Conservation (phyloP, 257 asterid species). For the Nicotiana benthamiana region DNA sequence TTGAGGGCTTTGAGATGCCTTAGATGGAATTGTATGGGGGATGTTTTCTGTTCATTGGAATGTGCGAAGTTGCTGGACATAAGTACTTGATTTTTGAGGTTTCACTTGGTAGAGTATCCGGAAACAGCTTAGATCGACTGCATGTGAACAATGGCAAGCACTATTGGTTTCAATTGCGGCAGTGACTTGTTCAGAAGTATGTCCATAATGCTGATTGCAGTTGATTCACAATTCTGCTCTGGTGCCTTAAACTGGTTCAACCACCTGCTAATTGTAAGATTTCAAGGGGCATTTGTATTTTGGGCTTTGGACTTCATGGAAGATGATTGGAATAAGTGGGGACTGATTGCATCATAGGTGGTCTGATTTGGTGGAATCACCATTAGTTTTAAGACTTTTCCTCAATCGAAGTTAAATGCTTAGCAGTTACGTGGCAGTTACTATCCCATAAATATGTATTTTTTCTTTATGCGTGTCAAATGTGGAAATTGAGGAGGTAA, state of each 20-base stretch:
- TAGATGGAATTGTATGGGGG: constrained; percentile 22
- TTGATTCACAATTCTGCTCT: not conserved
- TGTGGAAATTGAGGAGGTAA: not conserved
- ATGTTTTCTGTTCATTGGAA: constrained; percentile 12
- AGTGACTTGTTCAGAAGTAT: not conserved
- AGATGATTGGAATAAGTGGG: not conserved
- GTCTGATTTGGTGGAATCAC: not conserved
- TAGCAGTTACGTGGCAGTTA: not conserved
- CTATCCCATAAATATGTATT: not conserved
- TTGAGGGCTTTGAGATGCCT: constrained; percentile 11
- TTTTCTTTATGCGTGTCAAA: not conserved
- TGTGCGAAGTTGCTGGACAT: constrained; percentile 16
- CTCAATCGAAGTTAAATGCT: not conserved
- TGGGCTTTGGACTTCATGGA: constrained; percentile 1
- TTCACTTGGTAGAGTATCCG: constrained; percentile 7
- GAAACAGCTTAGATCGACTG: constrained; percentile 4
- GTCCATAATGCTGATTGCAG: not conserved
- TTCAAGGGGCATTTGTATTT: constrained; percentile 13
- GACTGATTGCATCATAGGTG: not conserved
- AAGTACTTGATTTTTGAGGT: constrained; percentile 1
- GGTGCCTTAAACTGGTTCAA: constrained; percentile 7
- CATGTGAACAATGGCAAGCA: not conserved
- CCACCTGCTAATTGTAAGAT: constrained; percentile 5
- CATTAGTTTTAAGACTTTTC: not conserved
- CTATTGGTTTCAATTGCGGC: not conserved